These are phyloP conservation scores for Arabidopsis arenosa DNA, from an alignment of 345 rosid genomes.

Conservation along the genomic window DNA sequence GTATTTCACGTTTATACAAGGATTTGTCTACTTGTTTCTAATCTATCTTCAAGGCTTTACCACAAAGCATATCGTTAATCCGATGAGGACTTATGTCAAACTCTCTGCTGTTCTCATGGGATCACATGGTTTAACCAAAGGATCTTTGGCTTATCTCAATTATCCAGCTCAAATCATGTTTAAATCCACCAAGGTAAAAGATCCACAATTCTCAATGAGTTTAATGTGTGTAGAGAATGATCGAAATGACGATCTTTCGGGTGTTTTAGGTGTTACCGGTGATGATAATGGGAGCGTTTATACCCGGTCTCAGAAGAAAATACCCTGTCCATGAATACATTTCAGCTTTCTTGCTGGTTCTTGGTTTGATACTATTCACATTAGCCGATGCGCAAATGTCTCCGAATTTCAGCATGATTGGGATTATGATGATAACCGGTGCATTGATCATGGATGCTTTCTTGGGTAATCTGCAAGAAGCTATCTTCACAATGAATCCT, in stretches of 20 bases:
- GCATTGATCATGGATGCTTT: slow-evolving; percentile 90
- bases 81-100: slow-evolving; percentile 92
- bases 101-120: slow-evolving; percentile 99
- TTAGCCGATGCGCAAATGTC: slow-evolving; percentile 94
- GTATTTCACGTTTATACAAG: slow-evolving; percentile 98
- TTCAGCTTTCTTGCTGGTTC: slow-evolving; percentile 80
- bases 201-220: not conserved
- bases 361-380: slow-evolving; percentile 89
- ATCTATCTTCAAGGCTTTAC: slow-evolving; percentile 95
- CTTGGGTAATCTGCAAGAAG: slow-evolving; percentile 94
- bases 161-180: slow-evolving; percentile 99
- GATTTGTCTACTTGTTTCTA: slow-evolving; percentile 85
- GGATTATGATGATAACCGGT: slow-evolving; percentile 87
- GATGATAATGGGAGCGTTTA: slow-evolving; percentile 96
- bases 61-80: slow-evolving; percentile 87
- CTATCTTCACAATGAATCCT: slow-evolving; percentile 88
- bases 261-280: slow-evolving; percentile 77
- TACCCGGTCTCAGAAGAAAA: slow-evolving; percentile 89
- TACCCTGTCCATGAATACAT: slow-evolving; percentile 82
- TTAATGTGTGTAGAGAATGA: not conserved
- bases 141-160: slow-evolving; percentile 94
- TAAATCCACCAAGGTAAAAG: slow-evolving; percentile 88
- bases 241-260: slow-evolving; percentile 15
- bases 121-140: slow-evolving; percentile 94
- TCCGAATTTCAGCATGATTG: slow-evolving; percentile 83